Evolutionary conservation across 352 stramenopile species (phyloP).

Genomic region (Pythium guiyangense): DNA sequence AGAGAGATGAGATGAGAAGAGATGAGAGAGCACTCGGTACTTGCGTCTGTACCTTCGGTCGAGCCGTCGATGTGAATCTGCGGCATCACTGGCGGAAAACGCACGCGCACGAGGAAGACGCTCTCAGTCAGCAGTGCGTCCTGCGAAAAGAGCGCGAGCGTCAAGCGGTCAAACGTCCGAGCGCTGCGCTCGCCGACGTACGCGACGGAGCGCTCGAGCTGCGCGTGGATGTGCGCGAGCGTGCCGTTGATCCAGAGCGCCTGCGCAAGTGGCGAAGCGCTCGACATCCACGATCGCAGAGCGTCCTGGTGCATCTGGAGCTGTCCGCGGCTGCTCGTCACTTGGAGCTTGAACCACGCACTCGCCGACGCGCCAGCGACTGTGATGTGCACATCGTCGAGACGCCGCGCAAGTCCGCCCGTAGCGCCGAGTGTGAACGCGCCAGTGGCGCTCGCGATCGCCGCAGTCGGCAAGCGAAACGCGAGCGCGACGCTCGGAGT

Average conservation of each 20-base stretch:
- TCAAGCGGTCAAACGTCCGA: slow-evolving; percentile 7
- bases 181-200: slow-evolving; percentile 1
- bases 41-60: slow-evolving; percentile 19
- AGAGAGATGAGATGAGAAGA: neutral
- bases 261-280: neutral
- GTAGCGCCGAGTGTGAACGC: slow-evolving; percentile 1
- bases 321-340: slow-evolving; percentile 6
- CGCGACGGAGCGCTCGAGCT: slow-evolving; percentile 2
- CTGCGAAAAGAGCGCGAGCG: slow-evolving; percentile 5
- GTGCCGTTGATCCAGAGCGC: slow-evolving; percentile 25
- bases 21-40: no score
- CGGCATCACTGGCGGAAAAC: slow-evolving; percentile 3
- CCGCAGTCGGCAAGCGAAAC: neutral
- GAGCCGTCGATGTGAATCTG: slow-evolving; percentile 15
- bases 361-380: neutral
- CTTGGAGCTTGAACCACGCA: slow-evolving; percentile 9
- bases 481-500: slow-evolving; percentile 1
- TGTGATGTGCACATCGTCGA: slow-evolving; percentile 6
- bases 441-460: neutral
- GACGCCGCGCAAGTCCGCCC: neutral
- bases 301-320: neutral
- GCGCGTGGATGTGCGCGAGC: slow-evolving; percentile 10
- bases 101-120: slow-evolving; percentile 7
- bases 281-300: neutral
- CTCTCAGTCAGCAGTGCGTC: slow-evolving; percentile 1